phyloP scores from a whole-genome alignment of 1,139 yeast genomes.

The Arxiozyma heterogenica region DNA sequence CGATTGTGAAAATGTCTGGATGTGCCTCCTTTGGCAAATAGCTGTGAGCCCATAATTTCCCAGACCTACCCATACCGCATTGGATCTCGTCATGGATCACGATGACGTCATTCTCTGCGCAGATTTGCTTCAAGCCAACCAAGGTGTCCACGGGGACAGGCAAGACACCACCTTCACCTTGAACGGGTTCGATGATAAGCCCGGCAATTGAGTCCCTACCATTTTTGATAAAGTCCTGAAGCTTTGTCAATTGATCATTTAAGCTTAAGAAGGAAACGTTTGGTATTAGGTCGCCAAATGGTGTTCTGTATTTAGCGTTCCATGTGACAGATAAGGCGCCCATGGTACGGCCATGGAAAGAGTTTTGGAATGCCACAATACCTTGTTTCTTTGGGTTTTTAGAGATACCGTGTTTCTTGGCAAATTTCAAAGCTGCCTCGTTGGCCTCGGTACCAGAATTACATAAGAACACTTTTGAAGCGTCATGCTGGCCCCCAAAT shows the following conservation, averaged over 20 bases:
- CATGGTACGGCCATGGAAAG: conserved; percentile 92
- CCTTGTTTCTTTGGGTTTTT: conserved; percentile 52
- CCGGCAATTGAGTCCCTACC: conserved; percentile 77
- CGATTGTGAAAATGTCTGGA: conserved; percentile 90
- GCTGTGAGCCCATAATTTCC: conserved; percentile 88
- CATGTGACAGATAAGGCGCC: conserved; percentile 91
- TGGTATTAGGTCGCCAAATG: conserved; percentile 83
- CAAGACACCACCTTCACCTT: conserved; percentile 95
- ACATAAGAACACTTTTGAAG: conserved; percentile 76
- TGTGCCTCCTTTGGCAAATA: conserved; percentile 66
- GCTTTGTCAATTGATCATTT: conserved; percentile 21
- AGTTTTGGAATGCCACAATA: conserved; percentile 73
- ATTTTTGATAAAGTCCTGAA: conserved; percentile 31
- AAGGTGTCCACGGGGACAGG: conserved; percentile 58
- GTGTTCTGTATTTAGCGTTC: conserved; percentile 83
- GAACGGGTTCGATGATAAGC: conserved; percentile 91
- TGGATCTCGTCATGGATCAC: conserved; percentile 93
- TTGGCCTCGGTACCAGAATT: conserved; percentile 97
- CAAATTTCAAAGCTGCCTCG: conserved; percentile 94
- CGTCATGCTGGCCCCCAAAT: conserved; percentile 72
- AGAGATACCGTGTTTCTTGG: conserved; percentile 70
- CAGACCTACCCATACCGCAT: conserved; percentile 92
- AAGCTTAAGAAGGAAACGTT: conserved; percentile 45
- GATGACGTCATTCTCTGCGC: conserved; percentile 61
- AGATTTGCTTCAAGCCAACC: conserved; percentile 53